Base-by-base conservation (phyloP, 768 basidiomycete genomes). In the Candolleomyces eurysporus region DNA sequence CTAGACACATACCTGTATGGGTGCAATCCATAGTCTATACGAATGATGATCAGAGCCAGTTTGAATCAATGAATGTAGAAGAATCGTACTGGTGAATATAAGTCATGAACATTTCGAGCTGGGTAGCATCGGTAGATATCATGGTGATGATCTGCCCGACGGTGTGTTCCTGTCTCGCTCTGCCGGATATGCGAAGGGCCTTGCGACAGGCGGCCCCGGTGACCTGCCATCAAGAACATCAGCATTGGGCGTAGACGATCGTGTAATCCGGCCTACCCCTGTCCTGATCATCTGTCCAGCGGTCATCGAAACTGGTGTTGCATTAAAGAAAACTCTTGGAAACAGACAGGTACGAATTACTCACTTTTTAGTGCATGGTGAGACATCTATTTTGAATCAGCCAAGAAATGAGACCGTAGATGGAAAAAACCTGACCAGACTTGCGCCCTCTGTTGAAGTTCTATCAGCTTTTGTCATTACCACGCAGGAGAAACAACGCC, bases 111-210 rank as follows among this genome's bases (percentile, higher is more conserved):
- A 73, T 64, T 61, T 88, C 87, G 22, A 89, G 68, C 50, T 84
- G 80, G 5, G 80, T 79, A 0, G 85, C 73, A 66, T 91, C 89
- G 13, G 84, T 80, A 1, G 86, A 85, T 7, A 90, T 86, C 77
- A 90, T 82, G 0, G 88, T 91, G 10, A 84, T 88, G 53, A 90
- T 84, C 67, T 87, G 78, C 0, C 89, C 89, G 46, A 84, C 83
- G 19, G 79, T 83, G 66, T 89, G 86, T 48, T 84, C 76, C 30
- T 81, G 61, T 19, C 87, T 78, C 9, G 87, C 78, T 53, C 82
- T 78, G 0, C 84, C 84, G 16, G 88, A 90, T 0, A 91, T 73
- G 13, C 88, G 82, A 43, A 91, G 73, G 0, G 87, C 85, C 69
- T 91, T 91, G 21, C 87, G 81, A 64, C 86, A 85, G 36, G 90